Percentiles rank a stretch among this genome's conserved stretches.
Conservation (phyloP, 225 moss, liverwort and hornwort genomes). For the Climacium dendroides region DNA sequence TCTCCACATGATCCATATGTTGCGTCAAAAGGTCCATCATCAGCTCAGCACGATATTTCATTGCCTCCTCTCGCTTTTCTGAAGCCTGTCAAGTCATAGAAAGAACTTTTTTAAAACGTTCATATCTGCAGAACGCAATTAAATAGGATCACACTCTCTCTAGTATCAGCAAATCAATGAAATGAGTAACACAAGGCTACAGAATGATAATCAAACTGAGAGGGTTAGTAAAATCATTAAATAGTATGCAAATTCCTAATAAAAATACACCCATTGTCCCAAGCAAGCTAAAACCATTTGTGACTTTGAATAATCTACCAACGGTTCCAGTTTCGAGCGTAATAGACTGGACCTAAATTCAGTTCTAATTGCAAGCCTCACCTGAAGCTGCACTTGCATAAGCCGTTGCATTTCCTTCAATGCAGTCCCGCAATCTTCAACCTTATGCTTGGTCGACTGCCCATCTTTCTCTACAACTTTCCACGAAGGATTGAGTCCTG, state of each 20-base stretch:
- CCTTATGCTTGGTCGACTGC: constrained; percentile 26
- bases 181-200: not conserved
- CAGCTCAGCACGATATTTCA: constrained; percentile 50
- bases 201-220: not conserved
- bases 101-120: not conserved
- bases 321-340: not conserved
- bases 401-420: constrained; percentile 54
- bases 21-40: constrained; percentile 58
- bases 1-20: constrained; percentile 61
- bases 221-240: not conserved
- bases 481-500: constrained; percentile 3
- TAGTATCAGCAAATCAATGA: not conserved
- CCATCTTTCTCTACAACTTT: constrained; percentile 28
- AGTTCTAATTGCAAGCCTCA: not conserved
- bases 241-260: not conserved
- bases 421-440: constrained; percentile 42
- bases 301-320: not conserved
- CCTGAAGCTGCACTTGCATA: constrained; percentile 57
- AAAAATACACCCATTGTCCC: not conserved
- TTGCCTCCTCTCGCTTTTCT: constrained; percentile 53
- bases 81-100: constrained; percentile 19
- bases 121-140: not conserved
- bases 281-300: not conserved
- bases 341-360: not conserved
- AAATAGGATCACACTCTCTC: not conserved